Evolutionary conservation across 2,329 filamentous ascomycete species (phyloP), one percentile per base, ranked within the genome.

Genomic region (Talaromyces pinophilus): DNA sequence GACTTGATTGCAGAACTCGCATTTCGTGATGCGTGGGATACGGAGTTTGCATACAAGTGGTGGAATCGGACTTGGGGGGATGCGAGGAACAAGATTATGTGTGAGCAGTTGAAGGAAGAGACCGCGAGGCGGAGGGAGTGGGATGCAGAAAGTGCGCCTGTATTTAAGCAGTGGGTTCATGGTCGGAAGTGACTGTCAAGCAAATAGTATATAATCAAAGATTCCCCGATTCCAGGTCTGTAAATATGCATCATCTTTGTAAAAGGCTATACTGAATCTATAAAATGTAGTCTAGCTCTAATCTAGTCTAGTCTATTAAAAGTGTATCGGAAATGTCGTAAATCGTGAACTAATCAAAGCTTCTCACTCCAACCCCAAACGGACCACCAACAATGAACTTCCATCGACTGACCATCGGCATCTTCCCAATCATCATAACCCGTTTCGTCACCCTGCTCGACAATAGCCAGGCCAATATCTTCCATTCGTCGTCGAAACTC

Each of bases 401-500:
- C 80, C 25, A 80, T 69, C 15, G 76, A 78, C 19, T 74, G 73
- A 48, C 80, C 81, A 70, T 80, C 77, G 5, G 74, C 76, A 35
- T 72, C 71, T 68, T 81, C 78, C 82, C 82, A 83, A 67, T 83
- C 82, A 68, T 83, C 82, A 64, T 80, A 81, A 1, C 82, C 82
- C 3, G 73, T 71, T 68, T 83, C 81, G 59, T 80, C 74, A 2
- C 81, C 81, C 63, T 82, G 78, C 63, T 80, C 76, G 86, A 90
- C 70, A 2, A 88, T 72, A 11, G 74, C 81, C 77, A 84, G 80
- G 40, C 80, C 85, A 17, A 86, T 78, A 1, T 79, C 76, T 8
- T 75, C 72, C 87, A 97, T 89, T 28, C 83, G 81, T 8, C 82
- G 75, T 50, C 84, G 84, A 70, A 97, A 89, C 13, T 86, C 82